Conservation (phyloP, 2,329 filamentous ascomycete species). For the Penicillium glabrum region DNA sequence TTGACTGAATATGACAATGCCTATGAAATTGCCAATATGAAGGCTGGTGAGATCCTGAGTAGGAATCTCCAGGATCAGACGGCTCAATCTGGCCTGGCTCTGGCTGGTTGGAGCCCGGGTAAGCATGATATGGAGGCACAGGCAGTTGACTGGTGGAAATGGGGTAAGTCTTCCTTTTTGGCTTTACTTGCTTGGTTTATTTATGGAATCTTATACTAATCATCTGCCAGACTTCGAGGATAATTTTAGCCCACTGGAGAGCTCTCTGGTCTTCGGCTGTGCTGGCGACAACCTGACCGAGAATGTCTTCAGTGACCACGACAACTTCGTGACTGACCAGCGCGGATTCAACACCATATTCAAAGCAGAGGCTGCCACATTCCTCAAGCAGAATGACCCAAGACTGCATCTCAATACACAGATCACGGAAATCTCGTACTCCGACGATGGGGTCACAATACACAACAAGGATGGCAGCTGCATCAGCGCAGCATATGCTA, state of each 20-base stretch:
- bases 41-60: slow-evolving; percentile 57
- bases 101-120: slow-evolving; percentile 64
- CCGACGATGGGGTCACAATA: slow-evolving; percentile 54
- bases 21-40: slow-evolving; percentile 48
- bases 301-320: slow-evolving; percentile 60
- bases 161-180: slow-evolving; percentile 28
- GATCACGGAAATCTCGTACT: slow-evolving; percentile 57
- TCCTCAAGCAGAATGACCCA: slow-evolving; percentile 55
- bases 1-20: slow-evolving; percentile 53
- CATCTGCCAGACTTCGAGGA: slow-evolving; percentile 57
- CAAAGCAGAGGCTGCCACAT: slow-evolving; percentile 58
- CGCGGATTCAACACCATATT: slow-evolving; percentile 63
- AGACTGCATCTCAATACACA: slow-evolving; percentile 60
- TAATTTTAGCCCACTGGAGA: slow-evolving; percentile 57
- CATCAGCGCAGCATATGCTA: slow-evolving; percentile 60
- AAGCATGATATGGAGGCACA: slow-evolving; percentile 35
- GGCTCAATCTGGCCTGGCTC: slow-evolving; percentile 57
- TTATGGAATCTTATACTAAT: background rate
- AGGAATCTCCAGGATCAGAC: slow-evolving; percentile 64
- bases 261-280: slow-evolving; percentile 56
- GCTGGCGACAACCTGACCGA: slow-evolving; percentile 61
- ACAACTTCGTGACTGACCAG: slow-evolving; percentile 62
- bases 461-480: slow-evolving; percentile 56
- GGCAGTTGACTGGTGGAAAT: slow-evolving; percentile 62
- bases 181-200: slow-evolving; percentile 46